Evolutionary conservation across 2,329 filamentous ascomycete genomes (phyloP).

Genomic region (Huntiella omanensis): DNA sequence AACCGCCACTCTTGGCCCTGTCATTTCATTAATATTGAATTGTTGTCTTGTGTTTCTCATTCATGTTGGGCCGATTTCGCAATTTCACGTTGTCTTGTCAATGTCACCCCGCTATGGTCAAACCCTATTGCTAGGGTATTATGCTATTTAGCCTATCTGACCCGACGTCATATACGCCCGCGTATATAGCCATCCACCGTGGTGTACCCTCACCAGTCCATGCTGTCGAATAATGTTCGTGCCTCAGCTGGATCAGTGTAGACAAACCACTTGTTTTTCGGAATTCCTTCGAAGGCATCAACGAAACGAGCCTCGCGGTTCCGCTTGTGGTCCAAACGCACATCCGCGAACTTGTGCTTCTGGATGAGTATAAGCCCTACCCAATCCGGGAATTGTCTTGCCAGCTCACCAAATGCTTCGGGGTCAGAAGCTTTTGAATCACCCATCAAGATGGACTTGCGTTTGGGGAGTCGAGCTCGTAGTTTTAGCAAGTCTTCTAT

Average conservation of each 20-base stretch:
- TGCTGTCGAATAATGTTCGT: slow-evolving; percentile 2
- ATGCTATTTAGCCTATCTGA: too few relatives aligned
- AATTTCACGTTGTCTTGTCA: too few relatives aligned
- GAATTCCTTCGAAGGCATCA: slow-evolving; percentile 60
- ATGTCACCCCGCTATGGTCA: too few relatives aligned
- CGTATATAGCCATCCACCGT: background rate
- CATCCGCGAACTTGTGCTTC: slow-evolving; percentile 58
- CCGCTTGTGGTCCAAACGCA: slow-evolving; percentile 50
- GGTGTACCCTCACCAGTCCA: background rate
- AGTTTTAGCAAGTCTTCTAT: slow-evolving; percentile 31
- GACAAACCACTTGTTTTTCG: slow-evolving; percentile 54
- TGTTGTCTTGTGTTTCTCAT: too few relatives aligned
- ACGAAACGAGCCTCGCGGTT: slow-evolving; percentile 62
- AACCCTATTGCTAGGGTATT: too few relatives aligned
- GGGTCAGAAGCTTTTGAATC: slow-evolving; percentile 87
- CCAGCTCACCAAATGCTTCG: slow-evolving; percentile 70
- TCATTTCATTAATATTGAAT: background rate
- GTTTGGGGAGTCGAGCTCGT: slow-evolving; percentile 55
- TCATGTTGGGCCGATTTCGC: too few relatives aligned
- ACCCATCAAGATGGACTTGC: slow-evolving; percentile 68
- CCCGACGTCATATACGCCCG: too few relatives aligned
- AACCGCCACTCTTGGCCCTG: slow-evolving; percentile 33
- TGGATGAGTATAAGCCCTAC: slow-evolving; percentile 70
- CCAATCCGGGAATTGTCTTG: slow-evolving; percentile 52
- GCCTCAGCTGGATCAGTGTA: slow-evolving; percentile 48